Conservation (phyloP, 2,329 filamentous ascomycete genomes). For the Penicillium sp. region DNA sequence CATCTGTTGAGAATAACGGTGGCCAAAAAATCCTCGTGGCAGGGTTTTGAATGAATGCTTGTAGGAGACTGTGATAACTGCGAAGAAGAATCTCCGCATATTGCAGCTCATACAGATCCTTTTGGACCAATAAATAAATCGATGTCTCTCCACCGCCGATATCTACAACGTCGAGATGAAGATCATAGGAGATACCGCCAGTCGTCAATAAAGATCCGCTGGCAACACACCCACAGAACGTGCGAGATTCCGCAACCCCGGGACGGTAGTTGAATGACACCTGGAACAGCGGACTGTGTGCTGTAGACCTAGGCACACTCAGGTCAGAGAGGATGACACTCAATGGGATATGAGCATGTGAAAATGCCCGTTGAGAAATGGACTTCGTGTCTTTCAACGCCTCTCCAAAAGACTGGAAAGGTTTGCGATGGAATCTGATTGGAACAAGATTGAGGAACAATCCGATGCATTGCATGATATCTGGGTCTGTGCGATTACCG, state of each 20-base stretch:
- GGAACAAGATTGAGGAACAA: constrained; percentile 53
- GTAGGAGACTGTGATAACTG: constrained; percentile 17
- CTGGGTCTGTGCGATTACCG: constrained; percentile 39
- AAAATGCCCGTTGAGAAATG: constrained; percentile 39
- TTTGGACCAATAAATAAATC: constrained; percentile 31
- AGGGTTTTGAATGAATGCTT: constrained; percentile 18
- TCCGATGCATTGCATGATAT: constrained; percentile 43
- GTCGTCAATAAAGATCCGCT: constrained; percentile 12
- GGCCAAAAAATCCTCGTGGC: constrained; percentile 21
- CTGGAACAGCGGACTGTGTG: constrained; percentile 53
- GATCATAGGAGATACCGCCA: constrained; percentile 33
- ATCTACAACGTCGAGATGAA: constrained; percentile 43
- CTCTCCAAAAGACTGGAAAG: constrained; percentile 31
- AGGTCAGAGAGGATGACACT: constrained; percentile 51
- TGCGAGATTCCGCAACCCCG: constrained; percentile 29
- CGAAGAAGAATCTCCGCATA: constrained; percentile 24
- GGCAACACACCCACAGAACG: constrained; percentile 16
- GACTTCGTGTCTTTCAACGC: constrained; percentile 26
- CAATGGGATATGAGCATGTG: constrained; percentile 50
- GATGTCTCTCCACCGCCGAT: constrained; percentile 17
- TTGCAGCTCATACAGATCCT: constrained; percentile 30
- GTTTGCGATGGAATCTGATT: constrained; percentile 37
- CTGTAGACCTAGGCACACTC: constrained; percentile 38
- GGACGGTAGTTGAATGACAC: constrained; percentile 50
- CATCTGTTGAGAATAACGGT: constrained; percentile 7